A percentile compares a stretch with the other conserved stretches of the same genome.
Conservation (phyloP, 2,329 filamentous ascomycete species). For the Phialophora tarda region DNA sequence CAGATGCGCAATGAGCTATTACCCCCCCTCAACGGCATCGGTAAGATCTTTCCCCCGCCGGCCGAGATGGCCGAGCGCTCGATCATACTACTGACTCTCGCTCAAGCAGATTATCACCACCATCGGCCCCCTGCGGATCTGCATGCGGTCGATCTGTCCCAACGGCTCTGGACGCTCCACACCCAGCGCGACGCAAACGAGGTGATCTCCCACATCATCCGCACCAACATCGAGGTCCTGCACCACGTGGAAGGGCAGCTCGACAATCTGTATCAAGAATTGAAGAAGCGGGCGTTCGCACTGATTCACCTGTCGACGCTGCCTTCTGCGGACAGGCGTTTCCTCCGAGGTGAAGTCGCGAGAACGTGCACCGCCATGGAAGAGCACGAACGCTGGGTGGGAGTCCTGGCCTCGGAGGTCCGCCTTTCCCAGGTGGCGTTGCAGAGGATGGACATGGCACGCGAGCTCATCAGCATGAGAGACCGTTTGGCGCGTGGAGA, state of each 20-base stretch:
- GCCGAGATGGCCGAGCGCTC: neutral
- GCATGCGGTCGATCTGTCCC: neutral
- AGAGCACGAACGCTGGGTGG: constrained; percentile 5
- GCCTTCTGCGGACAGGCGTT: neutral
- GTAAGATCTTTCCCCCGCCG: neutral
- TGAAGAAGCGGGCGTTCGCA: neutral
- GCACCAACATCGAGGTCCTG: constrained; percentile 12
- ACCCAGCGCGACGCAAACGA: constrained; percentile 8
- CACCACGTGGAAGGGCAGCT: neutral
- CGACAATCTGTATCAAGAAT: neutral
- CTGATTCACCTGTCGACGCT: neutral
- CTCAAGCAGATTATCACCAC: constrained; percentile 12
- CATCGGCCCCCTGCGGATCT: neutral
- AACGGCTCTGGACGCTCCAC: constrained; percentile 1
- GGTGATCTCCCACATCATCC: constrained; percentile 9
- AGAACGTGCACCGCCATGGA: neutral
- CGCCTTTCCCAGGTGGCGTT: constrained; percentile 1
- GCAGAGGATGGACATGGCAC: neutral
- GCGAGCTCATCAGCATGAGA: neutral
- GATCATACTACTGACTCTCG: neutral
- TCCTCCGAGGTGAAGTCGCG: neutral
- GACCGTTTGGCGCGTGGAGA: neutral
- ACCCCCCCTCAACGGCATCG: constrained; percentile 1
- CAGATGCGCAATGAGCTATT: neutral
- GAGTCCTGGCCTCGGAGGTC: neutral